Evolutionary conservation across 2,329 filamentous ascomycete genomes (phyloP), one percentile per base, ranked within the genome.

Genomic region (Leptographium flavum): DNA sequence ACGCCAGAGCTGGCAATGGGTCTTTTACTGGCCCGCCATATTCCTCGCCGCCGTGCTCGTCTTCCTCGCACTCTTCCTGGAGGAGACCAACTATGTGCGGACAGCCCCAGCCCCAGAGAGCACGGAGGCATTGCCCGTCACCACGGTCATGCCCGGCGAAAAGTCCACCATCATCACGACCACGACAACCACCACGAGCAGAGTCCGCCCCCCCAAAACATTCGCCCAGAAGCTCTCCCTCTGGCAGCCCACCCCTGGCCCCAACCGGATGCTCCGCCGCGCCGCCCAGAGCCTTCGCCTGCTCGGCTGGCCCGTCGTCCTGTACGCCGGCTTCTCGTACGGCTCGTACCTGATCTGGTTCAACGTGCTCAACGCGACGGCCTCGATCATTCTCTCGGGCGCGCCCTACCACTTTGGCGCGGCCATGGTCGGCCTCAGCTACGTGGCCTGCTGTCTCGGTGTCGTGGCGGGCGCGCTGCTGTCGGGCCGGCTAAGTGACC

Each of bases 81-180:
- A 79, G 56, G 75, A 79, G 56, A 76, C 74, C 5, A 77, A 73
- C 54, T 76, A 70, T 54, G 57, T 62, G 42, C 65, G 68, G n/a
- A n/a, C 27, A 28, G 8, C 27, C 8, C 27, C 27, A 28, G 5
- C 27, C 8, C 5, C n/a, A n/a, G n/a, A n/a, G n/a, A n/a, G n/a
- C n/a, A n/a, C n/a, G n/a, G n/a, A n/a, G n/a, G n/a, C n/a, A n/a
- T n/a, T n/a, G n/a, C 27, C 27, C 3, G 5, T 11, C 27, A 9
- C 27, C 8, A 28, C 27, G 8, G 27, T 28, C 27, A 7, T 28
- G 27, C 8, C 27, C 27, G 13, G 27, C 5, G 27, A 28, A 28
- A 28, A 28, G 5, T 28, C 27, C 8, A 8, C 27, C 27, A 11
- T 11, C 27, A 39, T 37, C n/a, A 17, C 19, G 15, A 17, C 33